A percentile compares a stretch with the other conserved stretches of the same genome.
These are phyloP conservation scores for Dimocarpus longan DNA, from an alignment of 345 rosid species.

Conservation along the genomic window DNA sequence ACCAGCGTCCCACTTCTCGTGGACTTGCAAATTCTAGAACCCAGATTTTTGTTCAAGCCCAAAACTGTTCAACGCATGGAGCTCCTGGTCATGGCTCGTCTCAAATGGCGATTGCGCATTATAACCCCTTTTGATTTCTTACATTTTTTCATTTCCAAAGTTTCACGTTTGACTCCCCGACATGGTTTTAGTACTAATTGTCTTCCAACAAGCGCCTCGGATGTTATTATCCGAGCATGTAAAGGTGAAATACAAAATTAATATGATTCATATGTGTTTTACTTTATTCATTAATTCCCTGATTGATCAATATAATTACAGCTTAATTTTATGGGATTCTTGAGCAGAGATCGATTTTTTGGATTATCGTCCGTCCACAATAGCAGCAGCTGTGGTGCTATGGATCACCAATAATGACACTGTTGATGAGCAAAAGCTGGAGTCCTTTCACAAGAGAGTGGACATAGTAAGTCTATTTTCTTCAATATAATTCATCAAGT, in stretches of 20 bases:
- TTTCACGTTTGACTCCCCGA: constrained; percentile 18
- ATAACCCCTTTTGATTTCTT: constrained; percentile 41
- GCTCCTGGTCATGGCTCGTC: constrained; percentile 36
- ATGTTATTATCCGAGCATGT: constrained; percentile 25
- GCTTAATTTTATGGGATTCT: background rate
- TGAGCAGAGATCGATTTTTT: constrained; percentile 35
- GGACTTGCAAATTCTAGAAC: constrained; percentile 40
- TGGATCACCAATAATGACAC: constrained; percentile 27
- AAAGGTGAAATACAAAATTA: constrained; percentile 27
- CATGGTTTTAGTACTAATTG: background rate
- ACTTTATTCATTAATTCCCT: background rate
- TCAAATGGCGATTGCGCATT: constrained; percentile 40
- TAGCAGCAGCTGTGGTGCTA: constrained; percentile 38
- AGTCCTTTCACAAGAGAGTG: constrained; percentile 29
- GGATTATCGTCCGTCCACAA: constrained; percentile 37
- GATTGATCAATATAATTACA: background rate
- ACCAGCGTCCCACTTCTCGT: constrained; percentile 35
- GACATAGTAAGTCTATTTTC: constrained; percentile 14
- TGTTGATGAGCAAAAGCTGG: constrained; percentile 24
- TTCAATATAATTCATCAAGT: too few relatives aligned
- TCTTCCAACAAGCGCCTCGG: constrained; percentile 17
- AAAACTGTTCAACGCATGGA: constrained; percentile 42
- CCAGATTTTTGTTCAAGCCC: constrained; percentile 36
- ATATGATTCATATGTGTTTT: too few relatives aligned
- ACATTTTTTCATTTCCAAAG: constrained; percentile 27